A percentile compares a stretch with the other conserved stretches of the same genome.
Evolutionary conservation across 768 basidiomycete species (phyloP).

Genomic region (Chiua virens): DNA sequence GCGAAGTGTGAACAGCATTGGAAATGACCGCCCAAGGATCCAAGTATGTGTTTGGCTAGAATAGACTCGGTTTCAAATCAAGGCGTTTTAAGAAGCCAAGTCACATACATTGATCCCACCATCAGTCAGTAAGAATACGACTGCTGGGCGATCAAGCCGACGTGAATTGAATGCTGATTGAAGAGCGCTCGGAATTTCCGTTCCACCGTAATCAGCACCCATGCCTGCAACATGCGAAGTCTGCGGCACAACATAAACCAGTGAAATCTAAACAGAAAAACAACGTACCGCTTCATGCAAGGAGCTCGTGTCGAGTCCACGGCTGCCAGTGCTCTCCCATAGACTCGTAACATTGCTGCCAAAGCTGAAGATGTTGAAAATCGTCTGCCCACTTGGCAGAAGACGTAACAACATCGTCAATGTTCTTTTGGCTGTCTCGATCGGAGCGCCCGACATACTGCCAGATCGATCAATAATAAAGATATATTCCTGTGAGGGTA

Average conservation of each 20-base stretch:
- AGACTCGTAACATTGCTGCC: constrained; percentile 32
- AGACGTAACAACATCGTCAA: constrained; percentile 48
- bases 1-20: constrained; percentile 34
- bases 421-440: constrained; percentile 49
- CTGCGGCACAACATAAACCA: constrained; percentile 28
- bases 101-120: constrained; percentile 40
- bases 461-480: constrained; percentile 62
- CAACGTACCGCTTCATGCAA: constrained; percentile 38
- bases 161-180: constrained; percentile 37
- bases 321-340: constrained; percentile 36
- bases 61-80: background rate
- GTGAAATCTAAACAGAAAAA: background rate
- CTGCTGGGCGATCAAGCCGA: constrained; percentile 38
- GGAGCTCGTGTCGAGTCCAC: constrained; percentile 27
- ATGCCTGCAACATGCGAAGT: constrained; percentile 40
- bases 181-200: constrained; percentile 48
- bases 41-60: constrained; percentile 16
- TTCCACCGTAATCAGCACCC: constrained; percentile 48
- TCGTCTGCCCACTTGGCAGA: constrained; percentile 42
- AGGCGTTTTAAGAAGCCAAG: background rate
- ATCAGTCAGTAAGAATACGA: constrained; percentile 59
- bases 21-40: constrained; percentile 19
- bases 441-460: constrained; percentile 46
- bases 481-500: constrained; percentile 53
- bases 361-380: constrained; percentile 63